Evolutionary conservation across 768 basidiomycete genomes (phyloP).

Genomic region (Lactifluus subvellereus): DNA sequence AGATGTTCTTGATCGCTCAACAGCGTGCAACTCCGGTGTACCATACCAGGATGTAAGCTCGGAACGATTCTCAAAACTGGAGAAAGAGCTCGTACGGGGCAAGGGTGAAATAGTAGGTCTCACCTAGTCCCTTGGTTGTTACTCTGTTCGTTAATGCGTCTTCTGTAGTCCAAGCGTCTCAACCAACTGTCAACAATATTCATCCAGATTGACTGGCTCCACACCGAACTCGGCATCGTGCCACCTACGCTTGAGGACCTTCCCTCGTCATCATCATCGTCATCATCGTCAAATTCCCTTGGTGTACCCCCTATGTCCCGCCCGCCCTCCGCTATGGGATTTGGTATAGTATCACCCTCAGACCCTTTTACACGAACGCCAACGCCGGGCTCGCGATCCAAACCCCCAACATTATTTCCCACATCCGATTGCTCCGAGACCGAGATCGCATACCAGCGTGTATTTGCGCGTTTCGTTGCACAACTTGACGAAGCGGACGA

Average conservation of each 20-base stretch:
- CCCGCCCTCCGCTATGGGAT: slow-evolving; percentile 32
- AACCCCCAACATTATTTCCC: slow-evolving; percentile 26
- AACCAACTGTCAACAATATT: slow-evolving; percentile 57
- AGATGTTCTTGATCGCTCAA: slow-evolving; percentile 49
- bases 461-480: slow-evolving; percentile 23
- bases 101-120: slow-evolving; percentile 77
- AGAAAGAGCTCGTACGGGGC: slow-evolving; percentile 79
- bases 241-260: slow-evolving; percentile 51
- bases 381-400: slow-evolving; percentile 34
- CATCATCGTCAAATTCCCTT: slow-evolving; percentile 30
- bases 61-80: slow-evolving; percentile 72
- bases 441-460: slow-evolving; percentile 16
- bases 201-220: slow-evolving; percentile 74
- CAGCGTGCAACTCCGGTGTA: slow-evolving; percentile 33
- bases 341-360: slow-evolving; percentile 15
- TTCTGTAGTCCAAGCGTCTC: slow-evolving; percentile 56
- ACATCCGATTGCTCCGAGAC: slow-evolving; percentile 17
- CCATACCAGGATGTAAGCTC: slow-evolving; percentile 67
- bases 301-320: slow-evolving; percentile 29
- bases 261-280: slow-evolving; percentile 30
- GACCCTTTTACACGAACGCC: slow-evolving; percentile 28
- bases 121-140: not conserved
- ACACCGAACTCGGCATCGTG: slow-evolving; percentile 72
- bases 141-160: not conserved
- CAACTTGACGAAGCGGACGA: slow-evolving; percentile 20